Evolutionary conservation across 345 rosid genomes (phyloP).

Genomic region (Cardamine chenopodiifolia): DNA sequence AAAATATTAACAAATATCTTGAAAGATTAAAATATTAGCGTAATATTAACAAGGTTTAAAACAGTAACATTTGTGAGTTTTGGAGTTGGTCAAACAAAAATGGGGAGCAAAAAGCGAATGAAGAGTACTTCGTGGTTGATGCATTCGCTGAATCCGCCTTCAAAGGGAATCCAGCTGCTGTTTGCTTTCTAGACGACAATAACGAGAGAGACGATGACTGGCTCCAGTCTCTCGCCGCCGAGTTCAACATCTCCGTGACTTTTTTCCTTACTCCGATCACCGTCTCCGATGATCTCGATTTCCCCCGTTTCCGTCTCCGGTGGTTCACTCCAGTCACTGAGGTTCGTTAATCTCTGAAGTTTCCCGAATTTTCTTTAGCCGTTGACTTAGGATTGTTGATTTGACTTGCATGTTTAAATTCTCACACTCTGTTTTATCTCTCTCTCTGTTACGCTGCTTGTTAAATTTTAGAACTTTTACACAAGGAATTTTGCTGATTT

Average conservation of each 20-base stretch:
- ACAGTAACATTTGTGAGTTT: too few relatives aligned
- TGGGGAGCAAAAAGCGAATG: conserved; percentile 48
- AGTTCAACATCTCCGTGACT: conserved; percentile 62
- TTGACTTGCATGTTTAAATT: background rate
- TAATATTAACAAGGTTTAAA: too few relatives aligned
- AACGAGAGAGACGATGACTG: conserved; percentile 66
- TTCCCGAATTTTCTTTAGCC: background rate
- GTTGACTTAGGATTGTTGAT: background rate
- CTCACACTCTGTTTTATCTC: too few relatives aligned
- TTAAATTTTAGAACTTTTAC: too few relatives aligned
- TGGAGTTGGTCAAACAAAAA: conserved; percentile 22
- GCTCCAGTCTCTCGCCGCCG: conserved; percentile 63
- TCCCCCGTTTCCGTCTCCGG: conserved; percentile 54
- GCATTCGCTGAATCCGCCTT: conserved; percentile 74
- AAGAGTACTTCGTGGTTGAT: conserved; percentile 67
- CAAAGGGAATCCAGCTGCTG: conserved; percentile 87
- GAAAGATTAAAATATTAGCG: too few relatives aligned
- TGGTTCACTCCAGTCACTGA: conserved; percentile 69
- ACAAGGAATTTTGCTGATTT: too few relatives aligned
- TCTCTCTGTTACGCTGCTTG: too few relatives aligned
- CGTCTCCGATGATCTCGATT: conserved; percentile 3
- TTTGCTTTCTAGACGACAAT: conserved; percentile 70
- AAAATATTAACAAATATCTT: background rate
- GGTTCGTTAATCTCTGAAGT: conserved; percentile 32
- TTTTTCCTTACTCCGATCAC: conserved; percentile 49